phyloP scores from a whole-genome alignment of 2,329 filamentous ascomycete genomes.

The Arthrobotrys conoides region DNA sequence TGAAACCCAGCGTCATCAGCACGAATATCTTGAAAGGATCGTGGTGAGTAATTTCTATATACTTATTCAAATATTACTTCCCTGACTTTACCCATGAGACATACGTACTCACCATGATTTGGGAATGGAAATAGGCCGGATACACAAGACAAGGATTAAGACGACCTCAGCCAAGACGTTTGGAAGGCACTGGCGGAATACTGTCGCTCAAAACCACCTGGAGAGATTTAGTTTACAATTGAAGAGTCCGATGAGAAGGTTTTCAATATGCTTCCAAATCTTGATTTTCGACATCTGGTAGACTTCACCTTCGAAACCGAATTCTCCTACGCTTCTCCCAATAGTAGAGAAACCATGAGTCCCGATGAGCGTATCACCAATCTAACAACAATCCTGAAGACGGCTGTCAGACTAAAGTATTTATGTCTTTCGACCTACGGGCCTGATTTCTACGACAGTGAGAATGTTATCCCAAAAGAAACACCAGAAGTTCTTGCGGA shows the following conservation, averaged over 20 bases:
- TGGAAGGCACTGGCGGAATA: not conserved
- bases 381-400: not conserved
- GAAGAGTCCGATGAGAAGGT: not conserved
- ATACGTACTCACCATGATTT: not conserved
- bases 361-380: not conserved
- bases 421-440: not conserved
- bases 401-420: not conserved
- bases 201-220: not conserved
- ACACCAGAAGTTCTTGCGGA: not conserved
- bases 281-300: not conserved
- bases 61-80: too few species aligned
- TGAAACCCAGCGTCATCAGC: not conserved
- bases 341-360: not conserved
- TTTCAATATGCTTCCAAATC: not conserved
- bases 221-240: not conserved
- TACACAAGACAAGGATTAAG: too few species aligned
- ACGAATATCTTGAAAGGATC: too few species aligned
- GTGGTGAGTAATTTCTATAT: too few species aligned
- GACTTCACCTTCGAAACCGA: not conserved
- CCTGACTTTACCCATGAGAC: not conserved
- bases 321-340: too few species aligned
- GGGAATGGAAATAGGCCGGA: too few species aligned
- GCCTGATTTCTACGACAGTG: not conserved
- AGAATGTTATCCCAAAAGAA: not conserved
- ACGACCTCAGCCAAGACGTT: not conserved